A percentile compares a stretch with the other conserved stretches of the same genome.
Conservation (phyloP, 2,329 filamentous ascomycete species). For the Verticillium zaregamsianum region DNA sequence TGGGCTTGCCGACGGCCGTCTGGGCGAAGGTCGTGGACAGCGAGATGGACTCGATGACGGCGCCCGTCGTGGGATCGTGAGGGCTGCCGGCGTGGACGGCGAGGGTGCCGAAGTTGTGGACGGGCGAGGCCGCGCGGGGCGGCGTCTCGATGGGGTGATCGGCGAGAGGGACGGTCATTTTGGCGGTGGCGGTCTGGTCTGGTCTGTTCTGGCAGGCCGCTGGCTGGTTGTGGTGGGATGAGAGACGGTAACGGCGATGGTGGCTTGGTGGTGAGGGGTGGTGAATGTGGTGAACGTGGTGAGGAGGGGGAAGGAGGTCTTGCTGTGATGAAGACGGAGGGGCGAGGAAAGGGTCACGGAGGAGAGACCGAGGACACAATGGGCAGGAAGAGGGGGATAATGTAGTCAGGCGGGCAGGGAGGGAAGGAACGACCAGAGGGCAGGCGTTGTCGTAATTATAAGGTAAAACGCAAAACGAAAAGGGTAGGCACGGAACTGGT, state of each 20-base stretch:
- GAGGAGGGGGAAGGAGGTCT: not conserved
- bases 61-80: conserved; percentile 86
- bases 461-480: not conserved
- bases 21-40: conserved; percentile 97
- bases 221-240: conserved; percentile 1
- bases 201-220: too few relatives aligned
- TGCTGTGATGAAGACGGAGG: not conserved
- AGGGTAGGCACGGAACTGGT: too few relatives aligned
- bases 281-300: too few relatives aligned
- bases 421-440: conserved; percentile 3
- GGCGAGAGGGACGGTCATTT: conserved; percentile 21
- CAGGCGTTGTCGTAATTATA: conserved; percentile 9
- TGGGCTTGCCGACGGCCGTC: conserved; percentile 76
- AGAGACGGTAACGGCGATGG: not conserved
- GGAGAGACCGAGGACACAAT: not conserved
- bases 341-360: not conserved
- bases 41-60: conserved; percentile 94
- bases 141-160: conserved; percentile 26
- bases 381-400: not conserved
- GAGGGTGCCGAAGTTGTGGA: conserved; percentile 82
- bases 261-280: not conserved
- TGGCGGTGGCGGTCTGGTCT: conserved; percentile 5
- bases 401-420: not conserved
- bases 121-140: conserved; percentile 50
- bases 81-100: conserved; percentile 92